Conservation (phyloP, 2,329 filamentous ascomycete species). For the Botryosphaeria dothidea region DNA sequence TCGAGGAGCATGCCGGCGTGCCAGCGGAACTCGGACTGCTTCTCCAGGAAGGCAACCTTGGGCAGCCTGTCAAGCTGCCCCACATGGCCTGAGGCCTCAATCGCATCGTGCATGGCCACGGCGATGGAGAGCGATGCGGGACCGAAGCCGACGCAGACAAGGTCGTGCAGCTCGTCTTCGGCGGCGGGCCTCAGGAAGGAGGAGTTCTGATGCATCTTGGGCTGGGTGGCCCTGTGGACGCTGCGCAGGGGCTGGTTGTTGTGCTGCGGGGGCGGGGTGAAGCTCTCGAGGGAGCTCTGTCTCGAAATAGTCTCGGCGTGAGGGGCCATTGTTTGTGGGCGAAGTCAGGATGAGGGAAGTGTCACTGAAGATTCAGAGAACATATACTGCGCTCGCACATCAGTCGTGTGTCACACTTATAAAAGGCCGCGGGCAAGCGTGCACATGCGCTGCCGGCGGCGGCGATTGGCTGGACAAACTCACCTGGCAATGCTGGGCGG, state of each 20-base stretch:
- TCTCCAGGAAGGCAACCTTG: conserved; percentile 84
- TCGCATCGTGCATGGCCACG: conserved; percentile 81
- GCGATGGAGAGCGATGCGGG: conserved; percentile 88
- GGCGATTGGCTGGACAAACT: not conserved
- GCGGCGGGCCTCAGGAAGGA: conserved; percentile 56
- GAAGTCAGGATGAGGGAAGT: no score
- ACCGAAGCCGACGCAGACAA: conserved; percentile 90
- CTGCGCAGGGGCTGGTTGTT: conserved; percentile 20
- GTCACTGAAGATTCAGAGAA: conserved; percentile 14
- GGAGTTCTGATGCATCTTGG: conserved; percentile 23
- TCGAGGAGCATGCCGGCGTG: conserved; percentile 94
- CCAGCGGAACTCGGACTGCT: conserved; percentile 82
- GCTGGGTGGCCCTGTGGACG: conserved; percentile 20
- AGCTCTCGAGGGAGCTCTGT: conserved; percentile 4
- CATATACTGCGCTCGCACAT: conserved; percentile 2
- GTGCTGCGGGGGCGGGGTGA: conserved; percentile 10
- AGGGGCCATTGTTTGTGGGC: conserved; percentile 38
- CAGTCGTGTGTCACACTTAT: not conserved
- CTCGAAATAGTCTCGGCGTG: conserved; percentile 32
- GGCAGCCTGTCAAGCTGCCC: conserved; percentile 49
- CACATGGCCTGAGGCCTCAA: conserved; percentile 49
- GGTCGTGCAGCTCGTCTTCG: conserved; percentile 70
- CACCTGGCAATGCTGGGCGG: not conserved
- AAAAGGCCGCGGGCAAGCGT: not conserved
- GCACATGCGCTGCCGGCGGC: not conserved